Conservation (phyloP, 805 yeast genomes). For the Kodamaea kaohsiungensis region DNA sequence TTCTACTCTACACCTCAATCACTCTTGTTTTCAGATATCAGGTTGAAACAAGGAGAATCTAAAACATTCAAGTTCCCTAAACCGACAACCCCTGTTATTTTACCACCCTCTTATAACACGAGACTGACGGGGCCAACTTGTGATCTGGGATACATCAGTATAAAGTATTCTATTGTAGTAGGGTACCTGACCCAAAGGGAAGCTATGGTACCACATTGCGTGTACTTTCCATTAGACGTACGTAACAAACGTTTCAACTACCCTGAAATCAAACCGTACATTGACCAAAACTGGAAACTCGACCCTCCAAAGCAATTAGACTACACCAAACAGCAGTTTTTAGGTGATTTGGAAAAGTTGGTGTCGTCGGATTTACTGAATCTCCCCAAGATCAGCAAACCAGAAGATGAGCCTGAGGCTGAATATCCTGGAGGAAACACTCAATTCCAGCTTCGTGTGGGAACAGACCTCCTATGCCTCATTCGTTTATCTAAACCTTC, state of each 20-base stretch:
- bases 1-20: constrained; percentile 42
- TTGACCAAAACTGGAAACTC: constrained; percentile 9
- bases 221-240: constrained; percentile 39
- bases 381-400: constrained; percentile 34
- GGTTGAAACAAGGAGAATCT: constrained; percentile 18
- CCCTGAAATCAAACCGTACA: constrained; percentile 1
- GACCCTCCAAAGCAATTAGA: background rate
- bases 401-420: constrained; percentile 10
- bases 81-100: constrained; percentile 15
- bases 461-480: constrained; percentile 32
- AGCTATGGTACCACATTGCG: constrained; percentile 19
- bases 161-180: constrained; percentile 37
- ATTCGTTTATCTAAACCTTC: constrained; percentile 34
- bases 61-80: constrained; percentile 20
- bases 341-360: constrained; percentile 32
- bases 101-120: constrained; percentile 44
- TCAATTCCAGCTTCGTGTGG: constrained; percentile 40
- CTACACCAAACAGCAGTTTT: constrained; percentile 15
- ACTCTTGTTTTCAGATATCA: constrained; percentile 36
- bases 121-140: constrained; percentile 41
- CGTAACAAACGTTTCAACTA: constrained; percentile 9
- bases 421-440: constrained; percentile 20
- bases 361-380: constrained; percentile 33
- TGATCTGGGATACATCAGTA: constrained; percentile 41
- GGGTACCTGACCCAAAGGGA: constrained; percentile 23